Conservation (phyloP, 2,329 filamentous ascomycete genomes). For the Nothopassalora personata region DNA sequence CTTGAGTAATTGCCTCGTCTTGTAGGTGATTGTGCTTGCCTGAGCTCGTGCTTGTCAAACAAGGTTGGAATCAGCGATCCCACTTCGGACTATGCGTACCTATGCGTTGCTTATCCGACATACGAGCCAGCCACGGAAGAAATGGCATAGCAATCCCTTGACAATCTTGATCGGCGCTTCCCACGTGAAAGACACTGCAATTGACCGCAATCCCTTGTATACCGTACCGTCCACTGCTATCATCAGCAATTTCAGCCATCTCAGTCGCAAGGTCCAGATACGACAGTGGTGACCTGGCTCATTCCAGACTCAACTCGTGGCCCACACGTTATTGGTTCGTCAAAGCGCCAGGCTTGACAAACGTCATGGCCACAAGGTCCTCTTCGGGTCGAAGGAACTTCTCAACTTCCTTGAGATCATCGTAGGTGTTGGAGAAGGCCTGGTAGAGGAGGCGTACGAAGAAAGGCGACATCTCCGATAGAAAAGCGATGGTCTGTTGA, state of each 20-base stretch:
- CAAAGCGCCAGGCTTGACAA: conserved; percentile 42
- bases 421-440: conserved; percentile 30
- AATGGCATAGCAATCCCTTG: not conserved
- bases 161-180: not conserved
- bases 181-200: not conserved
- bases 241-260: conserved; percentile 44
- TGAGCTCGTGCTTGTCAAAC: too few species aligned
- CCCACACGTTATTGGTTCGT: conserved; percentile 36
- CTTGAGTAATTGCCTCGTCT: not conserved
- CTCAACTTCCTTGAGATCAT: conserved; percentile 36
- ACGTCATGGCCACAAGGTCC: conserved; percentile 37
- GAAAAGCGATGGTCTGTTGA: conserved; percentile 35
- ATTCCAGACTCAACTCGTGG: conserved; percentile 37
- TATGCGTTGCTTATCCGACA: not conserved
- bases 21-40: not conserved
- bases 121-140: not conserved
- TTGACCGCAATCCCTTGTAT: conserved; percentile 25
- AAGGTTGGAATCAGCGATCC: too few species aligned
- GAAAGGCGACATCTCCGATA: conserved; percentile 15
- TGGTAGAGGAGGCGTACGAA: conserved; percentile 8
- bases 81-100: not conserved
- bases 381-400: conserved; percentile 34
- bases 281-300: conserved; percentile 37
- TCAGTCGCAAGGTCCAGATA: conserved; percentile 44
- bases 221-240: conserved; percentile 2